These are phyloP conservation scores for Trichophyton simii DNA, from an alignment of 2,329 filamentous ascomycete genomes.

Conservation along the genomic window DNA sequence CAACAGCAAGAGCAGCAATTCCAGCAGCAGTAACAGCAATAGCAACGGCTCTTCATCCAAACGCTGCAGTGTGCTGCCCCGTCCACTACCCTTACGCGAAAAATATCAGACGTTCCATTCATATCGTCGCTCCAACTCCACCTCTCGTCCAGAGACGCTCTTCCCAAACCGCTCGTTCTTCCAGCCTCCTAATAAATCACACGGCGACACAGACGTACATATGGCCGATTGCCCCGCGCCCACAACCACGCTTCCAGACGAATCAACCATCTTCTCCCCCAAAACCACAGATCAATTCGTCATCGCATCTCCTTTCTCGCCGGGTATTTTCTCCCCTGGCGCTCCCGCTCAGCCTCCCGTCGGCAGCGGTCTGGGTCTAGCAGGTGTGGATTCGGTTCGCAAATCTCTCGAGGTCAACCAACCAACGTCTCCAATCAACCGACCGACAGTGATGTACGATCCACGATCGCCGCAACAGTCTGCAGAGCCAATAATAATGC, in stretches of 20 bases:
- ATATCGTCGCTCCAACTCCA: constrained; percentile 4
- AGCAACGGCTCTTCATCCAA: constrained; percentile 15
- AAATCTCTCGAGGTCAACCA: neutral
- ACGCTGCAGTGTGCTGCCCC: constrained; percentile 22
- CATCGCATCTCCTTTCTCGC: constrained; percentile 23
- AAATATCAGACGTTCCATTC: constrained; percentile 20
- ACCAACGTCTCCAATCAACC: constrained; percentile 1
- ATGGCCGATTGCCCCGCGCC: constrained; percentile 24
- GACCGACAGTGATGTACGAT: constrained; percentile 18
- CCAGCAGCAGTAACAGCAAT: neutral
- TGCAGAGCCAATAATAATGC: constrained; percentile 31
- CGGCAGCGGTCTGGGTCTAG: constrained; percentile 14
- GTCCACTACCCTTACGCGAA: constrained; percentile 29
- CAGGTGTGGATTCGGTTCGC: neutral
- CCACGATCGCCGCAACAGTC: constrained; percentile 31
- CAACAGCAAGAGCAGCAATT: neutral
- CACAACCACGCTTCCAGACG: constrained; percentile 17
- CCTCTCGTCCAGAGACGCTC: constrained; percentile 7
- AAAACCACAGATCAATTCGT: constrained; percentile 33
- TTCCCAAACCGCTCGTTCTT: constrained; percentile 9
- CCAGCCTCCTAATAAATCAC: constrained; percentile 9
- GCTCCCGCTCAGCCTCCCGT: constrained; percentile 10
- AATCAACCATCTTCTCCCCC: constrained; percentile 32
- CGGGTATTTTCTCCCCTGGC: constrained; percentile 16
- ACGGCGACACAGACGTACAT: neutral